Evolutionary conservation across 2,329 filamentous ascomycete species (phyloP).

Genomic region (Nothophoma quercina): DNA sequence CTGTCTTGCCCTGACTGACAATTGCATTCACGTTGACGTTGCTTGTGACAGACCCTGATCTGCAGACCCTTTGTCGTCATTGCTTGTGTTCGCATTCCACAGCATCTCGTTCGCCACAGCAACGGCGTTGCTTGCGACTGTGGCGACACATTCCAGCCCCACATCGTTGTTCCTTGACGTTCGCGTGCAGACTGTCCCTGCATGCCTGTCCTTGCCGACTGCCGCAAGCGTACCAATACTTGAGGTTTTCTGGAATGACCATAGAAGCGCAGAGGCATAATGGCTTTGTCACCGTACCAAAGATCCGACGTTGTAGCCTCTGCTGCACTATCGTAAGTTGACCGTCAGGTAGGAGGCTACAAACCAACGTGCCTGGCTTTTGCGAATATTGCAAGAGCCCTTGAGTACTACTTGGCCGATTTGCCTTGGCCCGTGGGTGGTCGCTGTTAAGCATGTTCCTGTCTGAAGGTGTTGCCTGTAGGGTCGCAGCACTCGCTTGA

Average conservation of each 20-base stretch:
- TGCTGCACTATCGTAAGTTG: no score
- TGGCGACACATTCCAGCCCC: neutral
- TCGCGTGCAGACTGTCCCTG: slow-evolving; percentile 8
- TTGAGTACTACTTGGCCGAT: no score
- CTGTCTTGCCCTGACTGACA: no score
- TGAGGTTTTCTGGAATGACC: neutral
- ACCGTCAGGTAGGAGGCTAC: no score
- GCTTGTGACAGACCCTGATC: slow-evolving; percentile 9
- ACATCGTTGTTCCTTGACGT: neutral
- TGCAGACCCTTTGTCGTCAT: slow-evolving; percentile 1
- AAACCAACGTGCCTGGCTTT: no score
- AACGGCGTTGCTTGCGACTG: neutral
- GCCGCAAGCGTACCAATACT: neutral
- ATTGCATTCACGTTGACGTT: no score
- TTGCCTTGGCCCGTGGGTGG: no score
- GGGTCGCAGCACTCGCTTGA: no score
- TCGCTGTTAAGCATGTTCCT: no score
- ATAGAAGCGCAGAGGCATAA: neutral
- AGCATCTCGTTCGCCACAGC: neutral
- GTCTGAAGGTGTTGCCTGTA: no score
- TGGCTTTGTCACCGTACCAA: neutral
- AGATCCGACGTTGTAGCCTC: no score
- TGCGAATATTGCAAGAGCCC: no score
- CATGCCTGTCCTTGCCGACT: neutral
- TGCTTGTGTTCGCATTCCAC: slow-evolving; percentile 12